Evolutionary conservation across 2,329 filamentous ascomycete species (phyloP), one percentile per base, ranked within the genome.

Genomic region (Waltergamsia citrina): DNA sequence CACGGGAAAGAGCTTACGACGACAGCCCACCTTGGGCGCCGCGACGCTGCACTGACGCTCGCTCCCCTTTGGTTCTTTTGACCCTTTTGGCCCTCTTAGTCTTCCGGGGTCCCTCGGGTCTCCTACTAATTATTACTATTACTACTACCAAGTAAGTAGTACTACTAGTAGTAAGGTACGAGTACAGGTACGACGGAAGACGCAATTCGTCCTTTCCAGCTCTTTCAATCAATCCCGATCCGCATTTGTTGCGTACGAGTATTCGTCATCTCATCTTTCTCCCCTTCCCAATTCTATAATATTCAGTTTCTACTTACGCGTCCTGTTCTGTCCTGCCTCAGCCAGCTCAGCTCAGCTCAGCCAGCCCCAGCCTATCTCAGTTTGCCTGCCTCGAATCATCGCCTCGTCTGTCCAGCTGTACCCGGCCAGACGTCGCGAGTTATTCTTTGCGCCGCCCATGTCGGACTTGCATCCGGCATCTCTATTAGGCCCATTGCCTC

Each of bases 1-100:
- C 24, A 37, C 11, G 25, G 32, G 27, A 34, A 34, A 31, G 36
- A 38, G 36, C 36, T 38, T 38, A 38, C 36, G 36, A 38, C 36
- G 36, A 34, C 36, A 38, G 24, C 36, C 36, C 36, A 38, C 36
- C 30, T 37, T 17, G 25, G 17, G 23, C 23, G 23, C 29, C 35
- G 27, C 24, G 18, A 28, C 11, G 14, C 14, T 33, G 35, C 35
- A 28, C 29, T 29, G 29, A 33, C 29, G 11, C n/a, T n/a, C n/a
- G 31, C 19, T 15, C 20, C 32, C 32, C 15, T 33, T 17, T 11
- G 22, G 10, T 21, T 18, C 10, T 24, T 14, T 17, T 14, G 31
- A 22, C 25, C 31, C 25, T n/a, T n/a, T n/a, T 27, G 6, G 32
- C 33, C 10, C 21, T 22, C 33, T 25, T 34, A 11, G 14, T 20